Base-by-base conservation (phyloP, 73 alveolate species). In the Blepharisma japonicum region DNA sequence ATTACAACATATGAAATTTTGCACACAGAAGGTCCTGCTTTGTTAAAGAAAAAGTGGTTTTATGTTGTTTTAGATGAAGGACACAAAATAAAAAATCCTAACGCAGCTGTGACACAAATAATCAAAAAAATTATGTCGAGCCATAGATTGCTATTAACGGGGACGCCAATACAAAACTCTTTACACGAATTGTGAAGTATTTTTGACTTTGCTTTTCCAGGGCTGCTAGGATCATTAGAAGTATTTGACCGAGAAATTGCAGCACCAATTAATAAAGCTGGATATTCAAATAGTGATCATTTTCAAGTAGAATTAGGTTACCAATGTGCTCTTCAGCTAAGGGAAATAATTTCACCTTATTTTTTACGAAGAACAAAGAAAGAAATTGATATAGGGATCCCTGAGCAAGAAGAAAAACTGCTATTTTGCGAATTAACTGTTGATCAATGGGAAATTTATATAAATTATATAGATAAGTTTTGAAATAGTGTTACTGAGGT, bases 91-190 rank as follows among this genome's bases (percentile, higher is more conserved):
- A 97, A 95, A 87, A 97, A 97, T 77, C 89, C 97, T n/a, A 90
- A 87, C 50, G 89, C 97, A n/a, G 89, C 90, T 66, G 82, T 88
- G 56, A 89, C 97, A 68, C 82, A 82, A 71, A 88, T 96, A 0
- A 86, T 89, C 14, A 92, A 92, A 67, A 67, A 82, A 14, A 80
- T 98, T 18, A 82, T 92, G 71, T 87, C 98, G 0, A 96, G 95
- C 42, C 98, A 90, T 83, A 94, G 97, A 56, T 77, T 98, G 27
- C 91, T 96, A 6, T 79, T 98, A 61, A 94, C 99, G 1, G 99
- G 99, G 25, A 96, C 99, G 11, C 99, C 99, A 2, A 94, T 98
- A 49, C 96, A 98, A 85, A 98, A 98, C 87, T 92, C 92, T 80
- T 97, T 98, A 6, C 84, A 90, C 74, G 99, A 98, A 90, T 91